Conservation (phyloP, 2,329 filamentous ascomycete genomes). For the Diplodia intermedia region DNA sequence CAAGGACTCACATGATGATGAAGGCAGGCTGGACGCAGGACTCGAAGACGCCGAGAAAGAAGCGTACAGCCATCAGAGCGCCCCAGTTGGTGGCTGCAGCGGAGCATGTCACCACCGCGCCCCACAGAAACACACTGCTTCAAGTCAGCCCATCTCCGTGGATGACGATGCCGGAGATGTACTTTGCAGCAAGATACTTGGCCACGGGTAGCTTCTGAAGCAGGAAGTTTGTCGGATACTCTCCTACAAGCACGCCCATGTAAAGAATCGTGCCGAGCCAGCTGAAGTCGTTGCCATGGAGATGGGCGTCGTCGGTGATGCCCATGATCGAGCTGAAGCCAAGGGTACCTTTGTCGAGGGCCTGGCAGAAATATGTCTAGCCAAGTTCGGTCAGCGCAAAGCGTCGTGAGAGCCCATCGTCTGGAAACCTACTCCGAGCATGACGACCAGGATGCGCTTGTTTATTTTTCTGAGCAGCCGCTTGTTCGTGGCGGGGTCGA, state of each 20-base stretch:
- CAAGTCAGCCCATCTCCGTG: background rate
- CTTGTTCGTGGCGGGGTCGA: constrained; percentile 36
- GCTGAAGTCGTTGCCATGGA: constrained; percentile 63
- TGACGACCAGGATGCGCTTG: constrained; percentile 35
- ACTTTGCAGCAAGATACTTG: constrained; percentile 63
- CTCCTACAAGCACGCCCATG: constrained; percentile 61
- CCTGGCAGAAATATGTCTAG: constrained; percentile 64
- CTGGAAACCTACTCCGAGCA: constrained; percentile 29
- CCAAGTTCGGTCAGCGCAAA: background rate
- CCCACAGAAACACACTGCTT: constrained; percentile 55
- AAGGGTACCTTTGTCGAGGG: constrained; percentile 67
- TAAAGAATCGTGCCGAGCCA: constrained; percentile 62
- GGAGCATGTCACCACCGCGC: constrained; percentile 36
- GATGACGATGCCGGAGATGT: background rate
- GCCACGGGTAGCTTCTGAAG: constrained; percentile 67
- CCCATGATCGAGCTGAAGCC: constrained; percentile 69
- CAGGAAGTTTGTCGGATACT: constrained; percentile 60
- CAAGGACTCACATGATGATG: constrained; percentile 53
- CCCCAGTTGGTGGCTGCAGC: constrained; percentile 36
- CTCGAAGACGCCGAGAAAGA: constrained; percentile 71
- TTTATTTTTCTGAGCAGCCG: constrained; percentile 37
- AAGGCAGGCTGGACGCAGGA: constrained; percentile 51
- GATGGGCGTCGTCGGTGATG: constrained; percentile 63
- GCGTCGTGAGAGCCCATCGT: too few species aligned
- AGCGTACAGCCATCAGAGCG: constrained; percentile 60